Conservation (phyloP, 139 green algal species). For the Chlorella sp. region DNA sequence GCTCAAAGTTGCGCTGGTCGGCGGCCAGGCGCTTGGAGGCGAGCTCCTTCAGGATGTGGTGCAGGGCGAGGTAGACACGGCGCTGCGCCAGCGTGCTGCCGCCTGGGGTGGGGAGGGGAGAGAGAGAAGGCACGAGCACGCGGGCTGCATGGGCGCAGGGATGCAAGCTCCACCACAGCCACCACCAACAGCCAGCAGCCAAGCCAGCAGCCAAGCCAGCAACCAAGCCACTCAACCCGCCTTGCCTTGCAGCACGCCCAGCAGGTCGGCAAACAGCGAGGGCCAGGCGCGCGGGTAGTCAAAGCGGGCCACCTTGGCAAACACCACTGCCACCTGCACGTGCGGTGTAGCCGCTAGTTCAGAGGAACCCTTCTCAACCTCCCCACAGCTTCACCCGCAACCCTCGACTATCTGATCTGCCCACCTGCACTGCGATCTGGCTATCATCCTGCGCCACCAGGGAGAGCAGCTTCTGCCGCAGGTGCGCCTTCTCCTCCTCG, state of each 20-base stretch:
- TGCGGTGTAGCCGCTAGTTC: slow-evolving; percentile 72
- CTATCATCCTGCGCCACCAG: slow-evolving; percentile 80
- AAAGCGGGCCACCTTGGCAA: slow-evolving; percentile 85
- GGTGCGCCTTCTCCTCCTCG: slow-evolving; percentile 80
- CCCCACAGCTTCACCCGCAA: background rate
- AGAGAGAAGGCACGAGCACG: too few relatives aligned
- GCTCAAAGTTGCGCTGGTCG: slow-evolving; percentile 87
- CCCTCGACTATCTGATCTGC: too few relatives aligned
- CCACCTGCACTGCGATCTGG: slow-evolving; percentile 50
- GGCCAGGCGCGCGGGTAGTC: slow-evolving; percentile 91
- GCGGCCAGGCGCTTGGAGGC: slow-evolving; percentile 82
- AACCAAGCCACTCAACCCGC: too few relatives aligned
- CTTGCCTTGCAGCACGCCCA: slow-evolving; percentile 46
- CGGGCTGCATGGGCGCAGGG: too few relatives aligned
- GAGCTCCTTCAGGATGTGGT: slow-evolving; percentile 97
- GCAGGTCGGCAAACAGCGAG: slow-evolving; percentile 73
- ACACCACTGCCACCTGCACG: slow-evolving; percentile 83
- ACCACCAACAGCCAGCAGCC: too few relatives aligned
- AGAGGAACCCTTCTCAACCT: background rate
- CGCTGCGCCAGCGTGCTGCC: slow-evolving; percentile 35
- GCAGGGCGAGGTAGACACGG: slow-evolving; percentile 83
- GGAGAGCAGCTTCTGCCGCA: slow-evolving; percentile 68
- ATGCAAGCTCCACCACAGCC: too few relatives aligned
- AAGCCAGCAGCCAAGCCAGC: too few relatives aligned
- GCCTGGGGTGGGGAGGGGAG: too few relatives aligned